These are phyloP conservation scores for Collybiopsis confluens DNA, from an alignment of 768 basidiomycete species.

Conservation along the genomic window DNA sequence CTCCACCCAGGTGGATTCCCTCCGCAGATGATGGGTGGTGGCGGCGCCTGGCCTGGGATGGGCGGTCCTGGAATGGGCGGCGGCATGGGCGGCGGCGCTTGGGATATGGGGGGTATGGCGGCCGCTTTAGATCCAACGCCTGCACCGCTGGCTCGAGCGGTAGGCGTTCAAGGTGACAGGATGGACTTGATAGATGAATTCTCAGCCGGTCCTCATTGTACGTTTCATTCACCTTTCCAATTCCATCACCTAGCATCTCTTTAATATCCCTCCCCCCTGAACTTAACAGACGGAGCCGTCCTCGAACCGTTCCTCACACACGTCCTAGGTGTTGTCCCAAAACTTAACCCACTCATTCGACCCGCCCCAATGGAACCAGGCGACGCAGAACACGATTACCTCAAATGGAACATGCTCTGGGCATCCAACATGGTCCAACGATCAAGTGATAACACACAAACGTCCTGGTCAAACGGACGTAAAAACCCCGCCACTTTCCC, in stretches of 20 bases:
- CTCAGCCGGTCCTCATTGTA: background rate
- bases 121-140: background rate
- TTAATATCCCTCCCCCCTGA: background rate
- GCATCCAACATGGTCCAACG: slow-evolving; percentile 3
- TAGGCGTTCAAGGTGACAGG: background rate
- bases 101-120: background rate
- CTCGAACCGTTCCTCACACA: background rate
- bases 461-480: slow-evolving; percentile 7
- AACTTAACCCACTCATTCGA: background rate
- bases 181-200: slow-evolving; percentile 4
- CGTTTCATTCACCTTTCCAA: background rate
- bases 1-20: background rate
- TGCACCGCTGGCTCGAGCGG: background rate
- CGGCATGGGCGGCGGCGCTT: background rate
- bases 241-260: too few species aligned
- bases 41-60: background rate
- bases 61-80: background rate
- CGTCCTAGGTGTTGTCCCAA: slow-evolving; percentile 4
- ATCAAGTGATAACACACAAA: background rate
- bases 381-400: background rate
- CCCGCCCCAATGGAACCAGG: background rate
- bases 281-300: slow-evolving; percentile 11
- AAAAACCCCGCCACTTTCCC: slow-evolving; percentile 8
- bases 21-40: background rate
- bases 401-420: slow-evolving; percentile 10